These are phyloP conservation scores for Rhodotorula sphaerocarpa DNA, from an alignment of 768 basidiomycete genomes.

Conservation along the genomic window DNA sequence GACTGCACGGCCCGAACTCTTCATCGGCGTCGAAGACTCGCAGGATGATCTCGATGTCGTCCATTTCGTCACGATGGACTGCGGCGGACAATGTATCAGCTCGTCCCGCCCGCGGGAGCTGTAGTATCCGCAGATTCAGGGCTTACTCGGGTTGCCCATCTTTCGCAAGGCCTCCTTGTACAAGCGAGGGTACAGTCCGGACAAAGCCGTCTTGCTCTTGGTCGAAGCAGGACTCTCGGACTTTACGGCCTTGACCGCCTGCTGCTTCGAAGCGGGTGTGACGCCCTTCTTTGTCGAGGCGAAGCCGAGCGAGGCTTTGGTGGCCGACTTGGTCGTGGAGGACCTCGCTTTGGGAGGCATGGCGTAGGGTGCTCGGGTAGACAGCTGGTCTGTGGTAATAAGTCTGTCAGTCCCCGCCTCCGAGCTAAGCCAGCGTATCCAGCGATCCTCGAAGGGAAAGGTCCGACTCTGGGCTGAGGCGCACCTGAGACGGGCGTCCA, in stretches of 20 bases:
- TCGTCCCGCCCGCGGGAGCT: neutral
- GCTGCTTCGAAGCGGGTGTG: neutral
- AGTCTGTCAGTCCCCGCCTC: too few relatives aligned
- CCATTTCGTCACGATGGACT: slow-evolving; percentile 29
- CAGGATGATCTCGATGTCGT: slow-evolving; percentile 34
- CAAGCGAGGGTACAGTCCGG: slow-evolving; percentile 51
- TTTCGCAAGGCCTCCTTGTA: slow-evolving; percentile 50
- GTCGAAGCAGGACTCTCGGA: too few relatives aligned
- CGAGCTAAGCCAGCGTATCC: too few relatives aligned
- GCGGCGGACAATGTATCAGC: neutral
- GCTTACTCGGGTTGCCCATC: slow-evolving; percentile 63
- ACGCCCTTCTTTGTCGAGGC: slow-evolving; percentile 3
- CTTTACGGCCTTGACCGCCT: too few relatives aligned
- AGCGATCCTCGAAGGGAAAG: too few relatives aligned
- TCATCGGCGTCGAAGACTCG: slow-evolving; percentile 67
- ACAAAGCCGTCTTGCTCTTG: neutral
- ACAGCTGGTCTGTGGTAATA: neutral
- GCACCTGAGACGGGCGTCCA: too few relatives aligned
- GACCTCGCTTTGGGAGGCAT: slow-evolving; percentile 8
- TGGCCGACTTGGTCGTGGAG: neutral
- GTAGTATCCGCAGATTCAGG: slow-evolving; percentile 25
- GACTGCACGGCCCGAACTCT: slow-evolving; percentile 71
- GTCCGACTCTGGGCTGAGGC: too few relatives aligned
- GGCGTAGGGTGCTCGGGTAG: neutral
- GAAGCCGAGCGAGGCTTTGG: slow-evolving; percentile 9